Evolutionary conservation across 768 basidiomycete genomes (phyloP).

Genomic region (Macrolepiota dolichaula): DNA sequence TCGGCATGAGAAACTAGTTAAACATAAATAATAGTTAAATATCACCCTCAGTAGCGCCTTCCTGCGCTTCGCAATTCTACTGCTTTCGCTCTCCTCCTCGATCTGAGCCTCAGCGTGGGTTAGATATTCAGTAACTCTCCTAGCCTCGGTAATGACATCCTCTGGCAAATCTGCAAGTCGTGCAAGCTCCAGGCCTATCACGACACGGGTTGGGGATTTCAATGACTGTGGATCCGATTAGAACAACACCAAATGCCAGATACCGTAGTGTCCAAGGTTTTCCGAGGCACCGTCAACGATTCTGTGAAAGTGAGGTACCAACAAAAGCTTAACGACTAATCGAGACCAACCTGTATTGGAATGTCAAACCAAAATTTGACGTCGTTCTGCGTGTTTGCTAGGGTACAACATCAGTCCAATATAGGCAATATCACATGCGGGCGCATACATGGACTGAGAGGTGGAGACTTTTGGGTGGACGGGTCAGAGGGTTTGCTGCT

Average conservation of each 20-base stretch:
- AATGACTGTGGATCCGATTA: neutral
- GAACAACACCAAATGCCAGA: neutral
- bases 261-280: slow-evolving; percentile 72
- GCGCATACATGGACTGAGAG: slow-evolving; percentile 67
- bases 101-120: slow-evolving; percentile 52
- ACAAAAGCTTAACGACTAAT: neutral
- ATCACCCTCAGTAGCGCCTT: slow-evolving; percentile 67
- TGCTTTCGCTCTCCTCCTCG: slow-evolving; percentile 61
- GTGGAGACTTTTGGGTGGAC: slow-evolving; percentile 57
- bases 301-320: slow-evolving; percentile 33
- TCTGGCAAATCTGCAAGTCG: slow-evolving; percentile 81
- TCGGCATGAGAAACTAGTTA: neutral
- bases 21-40: neutral
- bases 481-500: neutral
- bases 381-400: slow-evolving; percentile 54
- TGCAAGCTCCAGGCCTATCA: slow-evolving; percentile 82
- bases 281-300: slow-evolving; percentile 72
- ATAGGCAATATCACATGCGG: neutral
- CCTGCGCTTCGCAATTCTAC: slow-evolving; percentile 54
- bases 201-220: neutral
- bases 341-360: slow-evolving; percentile 67
- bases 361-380: slow-evolving; percentile 64
- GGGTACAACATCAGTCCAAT: neutral
- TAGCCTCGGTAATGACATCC: slow-evolving; percentile 63
- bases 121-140: slow-evolving; percentile 57